Percentiles rank a stretch among this genome's conserved stretches.
Conservation (phyloP, 139 green algal species). For the Haematococcus lacustris region DNA sequence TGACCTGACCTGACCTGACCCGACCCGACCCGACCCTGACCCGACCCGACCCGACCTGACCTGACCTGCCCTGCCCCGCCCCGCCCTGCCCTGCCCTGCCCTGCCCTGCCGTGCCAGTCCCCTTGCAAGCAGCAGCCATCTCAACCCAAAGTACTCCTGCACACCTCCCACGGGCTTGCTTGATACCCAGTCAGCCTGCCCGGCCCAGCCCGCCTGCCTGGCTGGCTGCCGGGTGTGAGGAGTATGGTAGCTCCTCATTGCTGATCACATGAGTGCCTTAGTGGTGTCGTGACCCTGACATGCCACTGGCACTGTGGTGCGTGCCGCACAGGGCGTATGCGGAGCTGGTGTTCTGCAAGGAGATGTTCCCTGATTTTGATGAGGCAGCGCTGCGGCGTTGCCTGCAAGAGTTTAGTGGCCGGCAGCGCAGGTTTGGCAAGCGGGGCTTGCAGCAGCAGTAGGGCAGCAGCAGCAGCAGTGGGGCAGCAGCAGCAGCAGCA, state of each 20-base stretch:
- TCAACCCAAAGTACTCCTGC: not conserved
- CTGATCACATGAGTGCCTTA: not conserved
- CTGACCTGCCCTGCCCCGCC: no score
- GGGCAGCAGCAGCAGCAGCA: no score
- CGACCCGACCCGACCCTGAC: no score
- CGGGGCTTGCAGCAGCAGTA: not conserved
- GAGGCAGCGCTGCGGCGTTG: conserved; percentile 28
- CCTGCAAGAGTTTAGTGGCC: conserved; percentile 31
- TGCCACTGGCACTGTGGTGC: not conserved
- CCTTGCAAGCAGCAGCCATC: no score
- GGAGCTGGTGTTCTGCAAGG: conserved; percentile 60
- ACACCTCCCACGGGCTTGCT: not conserved
- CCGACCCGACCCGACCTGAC: no score
- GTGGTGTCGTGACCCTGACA: not conserved
- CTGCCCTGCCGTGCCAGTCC: no score
- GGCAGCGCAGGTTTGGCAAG: conserved; percentile 52
- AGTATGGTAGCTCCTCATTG: not conserved
- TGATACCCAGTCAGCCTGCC: not conserved
- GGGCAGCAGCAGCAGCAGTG: no score
- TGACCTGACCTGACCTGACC: no score
- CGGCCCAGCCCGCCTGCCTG: not conserved
- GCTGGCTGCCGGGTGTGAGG: not conserved
- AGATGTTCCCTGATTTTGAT: conserved; percentile 69
- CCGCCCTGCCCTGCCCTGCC: no score
- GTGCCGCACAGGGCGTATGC: conserved; percentile 64